phyloP scores from a whole-genome alignment of 2,329 filamentous ascomycete species.

The Didymella keratinophila region DNA sequence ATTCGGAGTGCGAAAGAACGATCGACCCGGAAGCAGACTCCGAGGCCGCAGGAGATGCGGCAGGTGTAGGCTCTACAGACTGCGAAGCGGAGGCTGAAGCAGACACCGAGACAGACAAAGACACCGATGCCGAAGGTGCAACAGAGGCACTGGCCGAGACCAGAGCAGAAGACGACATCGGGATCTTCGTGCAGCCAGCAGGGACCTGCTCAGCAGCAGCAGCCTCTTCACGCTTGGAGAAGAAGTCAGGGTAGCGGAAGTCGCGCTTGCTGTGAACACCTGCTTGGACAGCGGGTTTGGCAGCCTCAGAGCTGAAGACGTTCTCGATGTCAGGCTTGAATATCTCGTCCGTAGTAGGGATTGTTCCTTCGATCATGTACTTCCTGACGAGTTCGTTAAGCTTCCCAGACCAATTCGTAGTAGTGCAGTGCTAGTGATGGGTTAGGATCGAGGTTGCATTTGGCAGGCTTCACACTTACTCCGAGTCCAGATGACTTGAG shows the following conservation, averaged over 20 bases:
- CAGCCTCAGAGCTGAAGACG: neutral
- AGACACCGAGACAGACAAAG: neutral
- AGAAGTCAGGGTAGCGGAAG: neutral
- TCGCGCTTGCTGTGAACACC: neutral
- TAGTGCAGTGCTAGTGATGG: no score
- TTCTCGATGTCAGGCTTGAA: neutral
- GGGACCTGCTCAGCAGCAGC: neutral
- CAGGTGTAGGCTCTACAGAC: neutral
- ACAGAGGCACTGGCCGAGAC: neutral
- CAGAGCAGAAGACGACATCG: neutral
- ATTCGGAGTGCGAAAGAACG: neutral
- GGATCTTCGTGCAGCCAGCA: neutral
- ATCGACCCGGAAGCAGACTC: neutral
- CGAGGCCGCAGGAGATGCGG: neutral
- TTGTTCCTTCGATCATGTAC: no score
- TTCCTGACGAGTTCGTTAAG: no score
- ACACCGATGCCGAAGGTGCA: neutral
- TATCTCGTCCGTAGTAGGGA: no score
- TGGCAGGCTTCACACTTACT: no score
- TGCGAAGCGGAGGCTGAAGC: neutral
- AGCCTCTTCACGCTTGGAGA: neutral
- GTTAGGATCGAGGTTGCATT: no score
- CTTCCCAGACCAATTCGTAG: no score
- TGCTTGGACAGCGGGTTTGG: no score
- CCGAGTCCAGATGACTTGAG: no score